These are phyloP conservation scores for Ensete glaucum DNA, from an alignment of 176 grass and related monocot genomes.

Conservation along the genomic window DNA sequence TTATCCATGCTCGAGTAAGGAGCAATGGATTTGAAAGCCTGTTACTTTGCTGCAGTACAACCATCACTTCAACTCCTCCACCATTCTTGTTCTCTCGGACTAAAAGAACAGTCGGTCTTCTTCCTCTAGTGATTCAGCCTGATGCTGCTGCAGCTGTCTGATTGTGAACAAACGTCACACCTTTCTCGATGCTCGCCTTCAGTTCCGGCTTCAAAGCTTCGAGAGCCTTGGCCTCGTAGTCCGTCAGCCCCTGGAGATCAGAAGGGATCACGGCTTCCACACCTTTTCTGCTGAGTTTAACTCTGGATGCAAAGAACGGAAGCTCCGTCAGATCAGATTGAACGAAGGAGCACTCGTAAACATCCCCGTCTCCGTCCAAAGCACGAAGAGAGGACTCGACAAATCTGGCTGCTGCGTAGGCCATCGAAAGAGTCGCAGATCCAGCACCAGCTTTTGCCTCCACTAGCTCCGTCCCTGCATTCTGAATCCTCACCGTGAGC, in stretches of 20 bases:
- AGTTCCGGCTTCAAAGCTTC: constrained; percentile 37
- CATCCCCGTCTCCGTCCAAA: constrained; percentile 26
- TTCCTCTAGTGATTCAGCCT: no score
- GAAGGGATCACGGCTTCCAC: constrained; percentile 25
- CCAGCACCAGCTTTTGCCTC: constrained; percentile 35
- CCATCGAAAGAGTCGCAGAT: constrained; percentile 30
- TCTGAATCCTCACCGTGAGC: constrained; percentile 26
- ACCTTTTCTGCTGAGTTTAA: constrained; percentile 36
- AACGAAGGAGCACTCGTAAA: constrained; percentile 47
- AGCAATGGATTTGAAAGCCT: neutral
- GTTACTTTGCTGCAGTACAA: neutral
- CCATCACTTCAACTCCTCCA: no score
- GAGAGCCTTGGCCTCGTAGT: constrained; percentile 32
- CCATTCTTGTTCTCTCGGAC: no score
- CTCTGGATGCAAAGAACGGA: constrained; percentile 47
- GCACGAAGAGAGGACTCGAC: constrained; percentile 35
- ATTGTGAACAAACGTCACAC: constrained; percentile 30
- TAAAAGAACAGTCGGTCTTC: neutral
- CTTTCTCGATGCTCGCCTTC: constrained; percentile 45
- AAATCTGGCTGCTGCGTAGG: constrained; percentile 50
- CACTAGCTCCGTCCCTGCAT: constrained; percentile 28
- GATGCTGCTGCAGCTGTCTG: neutral
- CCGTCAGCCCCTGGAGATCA: constrained; percentile 30
- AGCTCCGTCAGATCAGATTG: constrained; percentile 36
- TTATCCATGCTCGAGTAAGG: no score